Evolutionary conservation across 352 stramenopile species (phyloP), one percentile per base, ranked within the genome.

Genomic region (Phytophthora chlamydospora): DNA sequence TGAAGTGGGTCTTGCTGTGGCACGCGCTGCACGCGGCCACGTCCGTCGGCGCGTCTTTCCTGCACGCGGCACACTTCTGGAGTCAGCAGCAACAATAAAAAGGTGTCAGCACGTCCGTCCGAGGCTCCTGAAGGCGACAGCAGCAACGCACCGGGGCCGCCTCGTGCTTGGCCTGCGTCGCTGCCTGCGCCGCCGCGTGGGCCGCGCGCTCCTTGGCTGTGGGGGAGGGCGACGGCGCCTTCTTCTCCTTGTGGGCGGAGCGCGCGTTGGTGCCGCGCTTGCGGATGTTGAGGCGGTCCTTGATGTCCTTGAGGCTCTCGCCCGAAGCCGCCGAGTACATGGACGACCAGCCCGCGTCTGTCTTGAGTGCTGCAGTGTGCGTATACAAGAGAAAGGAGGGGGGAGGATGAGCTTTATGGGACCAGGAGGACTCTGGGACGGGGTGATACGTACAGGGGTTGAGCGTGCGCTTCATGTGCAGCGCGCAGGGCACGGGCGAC

Each of bases 401-500:
- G 7, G 42, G 7, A 17, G 5, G 29, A 36, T 53, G 12, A 42
- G 45, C 31, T 6, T 16, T 14, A 11, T 36, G 29, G 34, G 24
- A 52, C 12, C 9, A 4, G 35, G 36, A 43, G 24, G 17, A 4
- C 46, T 53, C 34, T 56, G 27, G 54, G 60, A 62, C 19, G 59
- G 33, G 46, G 9, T 5, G 19, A 60, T 29, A 62, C 78, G 46
- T 77, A 86, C 79, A 84, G 21, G 83, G 83, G 54, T 93, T 93
- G 3, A 93, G 68, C 52, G 81, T 85, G 44, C 83, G 83, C 69
- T 93, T 93, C 83, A 93, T 93, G 48, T 90, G 81, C 33, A 93
- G 54, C 43, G 83, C 81, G 19, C 83, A 88, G 12, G 83, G 75
- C 41, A 90, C 75, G 12, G 81, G 81, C 1, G 80, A 90, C 63